phyloP scores from a whole-genome alignment of 2,329 filamentous ascomycete species.

The Fusarium sacchari region DNA sequence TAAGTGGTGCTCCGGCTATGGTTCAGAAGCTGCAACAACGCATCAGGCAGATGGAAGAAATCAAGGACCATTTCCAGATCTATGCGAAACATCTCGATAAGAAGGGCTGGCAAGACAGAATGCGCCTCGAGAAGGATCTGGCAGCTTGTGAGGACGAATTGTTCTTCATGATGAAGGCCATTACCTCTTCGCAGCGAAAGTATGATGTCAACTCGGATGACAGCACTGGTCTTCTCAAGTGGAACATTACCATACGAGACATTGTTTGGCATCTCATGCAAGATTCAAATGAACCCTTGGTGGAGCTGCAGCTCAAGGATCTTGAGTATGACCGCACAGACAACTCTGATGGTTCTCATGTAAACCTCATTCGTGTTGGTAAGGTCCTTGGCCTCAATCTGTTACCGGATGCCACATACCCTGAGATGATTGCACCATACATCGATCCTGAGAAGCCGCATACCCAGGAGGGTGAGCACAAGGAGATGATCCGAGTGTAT shows the following conservation, averaged over 20 bases:
- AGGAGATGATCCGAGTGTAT: conserved; percentile 91
- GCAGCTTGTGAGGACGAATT: conserved; percentile 93
- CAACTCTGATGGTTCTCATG: conserved; percentile 95
- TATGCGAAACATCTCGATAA: conserved; percentile 88
- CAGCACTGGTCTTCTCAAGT: conserved; percentile 83
- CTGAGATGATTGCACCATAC: conserved; percentile 94
- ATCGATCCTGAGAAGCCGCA: conserved; percentile 71
- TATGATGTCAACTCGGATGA: conserved; percentile 73
- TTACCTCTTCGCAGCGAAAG: conserved; percentile 93
- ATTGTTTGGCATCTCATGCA: conserved; percentile 97
- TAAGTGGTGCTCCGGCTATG: conserved; percentile 92
- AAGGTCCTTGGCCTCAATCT: conserved; percentile 90
- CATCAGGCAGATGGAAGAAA: conserved; percentile 92
- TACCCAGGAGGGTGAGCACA: conserved; percentile 57
- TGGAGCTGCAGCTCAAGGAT: conserved; percentile 91
- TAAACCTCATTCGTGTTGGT: conserved; percentile 89
- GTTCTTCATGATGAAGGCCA: conserved; percentile 99
- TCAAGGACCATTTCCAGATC: conserved; percentile 95
- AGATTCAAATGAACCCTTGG: conserved; percentile 85
- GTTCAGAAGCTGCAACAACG: conserved; percentile 91
- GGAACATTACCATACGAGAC: conserved; percentile 93
- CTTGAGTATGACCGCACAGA: conserved; percentile 95
- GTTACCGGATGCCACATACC: conserved; percentile 89
- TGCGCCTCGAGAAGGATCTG: conserved; percentile 89
- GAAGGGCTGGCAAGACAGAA: conserved; percentile 89